phyloP scores from a whole-genome alignment of 768 basidiomycete species.

The Calvatia gigantea region DNA sequence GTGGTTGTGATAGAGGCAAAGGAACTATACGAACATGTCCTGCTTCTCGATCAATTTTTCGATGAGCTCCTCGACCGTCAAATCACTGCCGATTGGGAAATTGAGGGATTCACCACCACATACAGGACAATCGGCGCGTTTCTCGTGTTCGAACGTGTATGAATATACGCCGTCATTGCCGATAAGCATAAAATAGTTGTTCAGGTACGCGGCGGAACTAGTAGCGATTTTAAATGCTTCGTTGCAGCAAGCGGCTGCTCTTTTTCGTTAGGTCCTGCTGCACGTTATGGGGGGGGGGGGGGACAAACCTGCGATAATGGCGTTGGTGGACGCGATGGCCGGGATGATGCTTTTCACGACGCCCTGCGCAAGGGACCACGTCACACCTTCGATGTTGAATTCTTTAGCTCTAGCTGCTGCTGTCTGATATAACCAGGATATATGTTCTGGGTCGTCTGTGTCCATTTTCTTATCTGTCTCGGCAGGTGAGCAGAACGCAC shows the following conservation, averaged over 20 bases:
- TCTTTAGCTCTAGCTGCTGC: slow-evolving; percentile 84
- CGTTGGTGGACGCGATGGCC: slow-evolving; percentile 97
- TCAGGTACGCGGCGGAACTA: slow-evolving; percentile 87
- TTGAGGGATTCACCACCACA: slow-evolving; percentile 91
- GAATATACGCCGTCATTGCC: slow-evolving; percentile 97
- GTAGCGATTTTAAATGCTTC: slow-evolving; percentile 99
- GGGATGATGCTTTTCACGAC: slow-evolving; percentile 99
- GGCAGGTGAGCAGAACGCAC: not conserved
- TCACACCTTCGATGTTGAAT: slow-evolving; percentile 97
- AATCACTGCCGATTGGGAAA: slow-evolving; percentile 62
- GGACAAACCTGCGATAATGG: slow-evolving; percentile 83
- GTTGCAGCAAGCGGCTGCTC: slow-evolving; percentile 89
- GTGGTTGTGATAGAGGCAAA: not conserved
- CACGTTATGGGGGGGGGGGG: not conserved
- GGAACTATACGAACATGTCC: slow-evolving; percentile 66
- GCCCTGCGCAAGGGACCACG: slow-evolving; percentile 96
- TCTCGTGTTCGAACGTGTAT: slow-evolving; percentile 95
- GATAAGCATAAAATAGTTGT: slow-evolving; percentile 98
- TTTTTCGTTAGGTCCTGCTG: not conserved
- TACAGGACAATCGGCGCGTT: slow-evolving; percentile 90
- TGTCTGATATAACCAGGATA: slow-evolving; percentile 84
- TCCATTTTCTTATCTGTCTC: slow-evolving; percentile 88
- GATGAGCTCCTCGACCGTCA: slow-evolving; percentile 84
- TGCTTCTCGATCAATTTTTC: slow-evolving; percentile 85
- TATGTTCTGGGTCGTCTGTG: slow-evolving; percentile 96